Percentiles rank a stretch among this genome's conserved stretches.
Evolutionary conservation across 768 basidiomycete genomes (phyloP).

Genomic region (Kwoniella sp.): DNA sequence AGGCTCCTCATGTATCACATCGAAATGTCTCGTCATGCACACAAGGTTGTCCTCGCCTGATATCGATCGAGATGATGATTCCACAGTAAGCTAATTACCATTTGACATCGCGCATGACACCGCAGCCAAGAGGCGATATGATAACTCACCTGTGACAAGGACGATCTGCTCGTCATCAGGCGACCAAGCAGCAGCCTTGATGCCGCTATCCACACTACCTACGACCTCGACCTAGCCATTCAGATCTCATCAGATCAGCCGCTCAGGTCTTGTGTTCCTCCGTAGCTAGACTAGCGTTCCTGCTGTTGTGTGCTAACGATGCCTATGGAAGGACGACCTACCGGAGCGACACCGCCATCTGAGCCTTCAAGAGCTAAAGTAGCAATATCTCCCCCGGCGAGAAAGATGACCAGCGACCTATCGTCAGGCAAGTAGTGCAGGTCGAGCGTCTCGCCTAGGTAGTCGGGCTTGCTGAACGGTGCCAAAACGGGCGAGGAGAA

Average conservation of each 20-base stretch:
- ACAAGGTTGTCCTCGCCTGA: slow-evolving; percentile 76
- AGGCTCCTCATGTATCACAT: slow-evolving; percentile 77
- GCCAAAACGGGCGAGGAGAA: slow-evolving; percentile 47
- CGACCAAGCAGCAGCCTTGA: slow-evolving; percentile 81
- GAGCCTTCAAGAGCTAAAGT: slow-evolving; percentile 61
- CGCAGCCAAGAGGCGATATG: neutral
- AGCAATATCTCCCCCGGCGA: slow-evolving; percentile 80
- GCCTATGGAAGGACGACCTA: slow-evolving; percentile 47
- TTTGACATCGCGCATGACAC: neutral
- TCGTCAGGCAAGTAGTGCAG: slow-evolving; percentile 73
- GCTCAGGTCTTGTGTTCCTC: too few relatives aligned
- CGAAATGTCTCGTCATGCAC: slow-evolving; percentile 85
- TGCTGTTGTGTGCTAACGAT: too few relatives aligned
- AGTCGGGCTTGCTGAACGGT: slow-evolving; percentile 34
- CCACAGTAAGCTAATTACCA: neutral
- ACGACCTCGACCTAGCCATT: slow-evolving; percentile 70
- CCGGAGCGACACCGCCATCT: slow-evolving; percentile 59
- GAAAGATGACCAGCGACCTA: slow-evolving; percentile 68
- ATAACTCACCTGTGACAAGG: slow-evolving; percentile 70
- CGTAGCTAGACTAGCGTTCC: too few relatives aligned
- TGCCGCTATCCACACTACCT: slow-evolving; percentile 82
- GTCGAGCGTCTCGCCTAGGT: slow-evolving; percentile 61
- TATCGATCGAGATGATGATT: neutral
- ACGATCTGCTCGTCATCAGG: slow-evolving; percentile 88
- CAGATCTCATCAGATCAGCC: too few relatives aligned